Evolutionary conservation across 345 rosid species (phyloP), one percentile per base, ranked within the genome.

Genomic region (Bruguiera sexangula): DNA sequence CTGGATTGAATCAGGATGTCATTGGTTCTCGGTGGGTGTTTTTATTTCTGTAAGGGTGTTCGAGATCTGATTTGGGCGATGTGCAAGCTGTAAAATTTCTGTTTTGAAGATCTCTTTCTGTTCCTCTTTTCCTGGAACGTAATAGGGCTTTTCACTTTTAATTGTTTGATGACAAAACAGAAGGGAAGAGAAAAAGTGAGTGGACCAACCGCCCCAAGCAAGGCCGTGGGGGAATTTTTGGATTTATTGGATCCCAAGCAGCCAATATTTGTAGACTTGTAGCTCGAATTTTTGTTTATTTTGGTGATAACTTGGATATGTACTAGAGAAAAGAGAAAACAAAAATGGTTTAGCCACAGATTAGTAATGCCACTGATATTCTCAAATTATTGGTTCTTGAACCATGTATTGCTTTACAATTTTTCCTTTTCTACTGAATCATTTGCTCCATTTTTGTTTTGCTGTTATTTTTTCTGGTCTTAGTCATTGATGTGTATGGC

Each of bases 61-160:
- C 20, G 71, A 68, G 73, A 31, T 31, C 65, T 48, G 66, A 69
- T 69, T 60, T 69, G 34, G 58, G n/a, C 61, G 13, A 2, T 52
- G 3, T 65, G 57, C 7, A 9, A 56, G 21, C 50, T 56, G 21
- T n/a, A 34, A 11, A 6, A 31, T 58, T 24, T 46, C 48, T 60
- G 64, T 21, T 61, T 59, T 43, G 60, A 32, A 26, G 50, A 43
- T 15, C 50, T 39, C 15, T 60, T 59, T 36, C 19, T 20, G 7
- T 43, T 43, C 43, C 46, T 39, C 6, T 58, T 39, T 43, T 5
- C 3, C 24, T 13, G 21, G n/a, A 21, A 24, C 24, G 4, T 15
- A 1, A 29, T 6, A 22, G 37, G 55, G 20, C 37, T 34, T 34
- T 34, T 34, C 37, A 34, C 27, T 18, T 53, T 57, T 46, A 6